Base-by-base conservation (phyloP, 768 basidiomycete species). In the Mycena indigotica region DNA sequence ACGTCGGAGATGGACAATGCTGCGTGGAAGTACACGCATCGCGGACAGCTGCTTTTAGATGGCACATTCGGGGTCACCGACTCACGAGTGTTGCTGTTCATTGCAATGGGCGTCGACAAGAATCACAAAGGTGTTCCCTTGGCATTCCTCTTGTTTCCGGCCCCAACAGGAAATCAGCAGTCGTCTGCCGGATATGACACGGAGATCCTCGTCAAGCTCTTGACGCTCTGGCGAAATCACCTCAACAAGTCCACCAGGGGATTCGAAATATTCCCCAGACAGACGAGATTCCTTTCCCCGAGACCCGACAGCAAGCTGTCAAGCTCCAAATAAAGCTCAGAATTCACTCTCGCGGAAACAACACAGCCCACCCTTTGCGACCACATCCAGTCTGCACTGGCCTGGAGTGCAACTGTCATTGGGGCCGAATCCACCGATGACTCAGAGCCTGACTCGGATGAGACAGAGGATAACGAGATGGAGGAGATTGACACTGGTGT, bases 111-210 rank as follows among this genome's bases (percentile, higher is more conserved):
- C 4, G 44, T 73, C 19, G 66, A 74, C 56, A 65, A 67, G 23
- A 38, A 63, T 1, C 21, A 51, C 2, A 63, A 65, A 23, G 72
- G 72, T 13, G 44, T 74, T 39, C 73, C 70, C 0, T 53, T 72
- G 26, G 72, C 70, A 0, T 62, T 72, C 38, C 60, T 73, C 45
- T 49, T 72, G 4, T 73, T 73, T 53, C 72, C 73, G 2, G 73
- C 72, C 1, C 69, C 70, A 1, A 50, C 67, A 0, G 67, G 66
- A 4, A 70, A 63, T 39, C 30, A 56, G 26, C 62, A 60, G 10
- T 70, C 73, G 5, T 62, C 63, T 17, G 64, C 71, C 1, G 69
- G 66, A 5, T 73, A 73, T 45, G 59, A 75, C 53, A 69, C 69
- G 1, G 41, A 17, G 10, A 61, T 67, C 26, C 52, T 67, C 4